Conservation (phyloP, 2,329 filamentous ascomycete genomes). For the Lachnellula cervina region DNA sequence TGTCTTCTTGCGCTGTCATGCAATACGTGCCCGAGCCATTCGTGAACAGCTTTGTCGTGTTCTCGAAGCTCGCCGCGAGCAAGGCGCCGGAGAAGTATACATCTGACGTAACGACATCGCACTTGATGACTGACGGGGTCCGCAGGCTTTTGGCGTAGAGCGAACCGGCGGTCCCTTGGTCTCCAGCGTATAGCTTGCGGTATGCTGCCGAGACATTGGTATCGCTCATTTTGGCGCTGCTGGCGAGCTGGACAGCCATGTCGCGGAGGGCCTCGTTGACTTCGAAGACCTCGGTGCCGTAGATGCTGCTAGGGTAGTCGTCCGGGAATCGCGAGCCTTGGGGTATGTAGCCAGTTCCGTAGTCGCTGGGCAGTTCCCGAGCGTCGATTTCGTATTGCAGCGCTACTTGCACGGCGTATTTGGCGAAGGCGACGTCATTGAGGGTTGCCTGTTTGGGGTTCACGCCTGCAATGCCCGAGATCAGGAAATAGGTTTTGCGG, state of each 20-base stretch:
- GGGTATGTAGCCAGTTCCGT: conserved; percentile 63
- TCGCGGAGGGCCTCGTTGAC: conserved; percentile 55
- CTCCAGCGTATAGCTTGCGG: conserved; percentile 51
- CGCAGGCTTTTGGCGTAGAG: conserved; percentile 29
- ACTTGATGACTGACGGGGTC: conserved; percentile 53
- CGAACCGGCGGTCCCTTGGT: conserved; percentile 39
- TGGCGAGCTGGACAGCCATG: conserved; percentile 46
- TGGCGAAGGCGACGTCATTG: conserved; percentile 61
- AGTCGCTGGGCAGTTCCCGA: conserved; percentile 61
- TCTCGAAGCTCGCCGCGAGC: conserved; percentile 59
- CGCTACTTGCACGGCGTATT: conserved; percentile 68
- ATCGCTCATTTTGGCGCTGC: conserved; percentile 48
- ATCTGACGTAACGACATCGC: conserved; percentile 66
- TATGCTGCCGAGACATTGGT: conserved; percentile 45
- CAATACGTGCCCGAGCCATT: conserved; percentile 66
- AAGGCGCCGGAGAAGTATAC: conserved; percentile 63
- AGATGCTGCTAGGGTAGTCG: conserved; percentile 53
- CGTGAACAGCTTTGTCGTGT: conserved; percentile 58
- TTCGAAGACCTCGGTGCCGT: conserved; percentile 68
- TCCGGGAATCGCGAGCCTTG: conserved; percentile 52
- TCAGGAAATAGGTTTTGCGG: conserved; percentile 62
- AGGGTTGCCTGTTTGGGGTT: conserved; percentile 64
- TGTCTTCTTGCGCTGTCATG: conserved; percentile 69
- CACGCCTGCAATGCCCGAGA: conserved; percentile 70
- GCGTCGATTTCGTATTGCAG: conserved; percentile 72